A percentile compares a stretch with the other conserved stretches of the same genome.
Evolutionary conservation across 192 early-diverging fungal genomes (phyloP).

Genomic region (Backusella circina): DNA sequence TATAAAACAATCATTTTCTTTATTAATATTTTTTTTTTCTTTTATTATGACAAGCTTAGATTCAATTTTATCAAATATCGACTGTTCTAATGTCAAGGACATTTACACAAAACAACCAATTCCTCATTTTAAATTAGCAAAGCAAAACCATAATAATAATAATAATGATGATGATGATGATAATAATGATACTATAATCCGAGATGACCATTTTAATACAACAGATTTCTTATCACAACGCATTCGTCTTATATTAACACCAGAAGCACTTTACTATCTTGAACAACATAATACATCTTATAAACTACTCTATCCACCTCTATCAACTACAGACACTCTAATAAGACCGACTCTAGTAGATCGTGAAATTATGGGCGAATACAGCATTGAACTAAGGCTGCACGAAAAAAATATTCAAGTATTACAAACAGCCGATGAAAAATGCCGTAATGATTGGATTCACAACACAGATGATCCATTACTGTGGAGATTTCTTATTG

Average conservation of each 20-base stretch:
- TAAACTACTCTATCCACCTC: background rate
- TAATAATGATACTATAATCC: background rate
- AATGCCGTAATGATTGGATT: background rate
- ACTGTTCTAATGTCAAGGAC: background rate
- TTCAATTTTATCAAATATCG: background rate
- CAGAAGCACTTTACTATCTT: background rate
- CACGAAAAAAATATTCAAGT: background rate
- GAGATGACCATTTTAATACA: constrained; percentile 1
- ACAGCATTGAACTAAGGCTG: background rate
- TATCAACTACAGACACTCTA: background rate
- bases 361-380: background rate
- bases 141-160: no score
- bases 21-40: background rate
- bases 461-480: background rate
- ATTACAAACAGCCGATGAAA: background rate
- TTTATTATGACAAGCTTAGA: background rate
- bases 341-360: background rate
- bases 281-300: background rate
- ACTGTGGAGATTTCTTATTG: background rate
- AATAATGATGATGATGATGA: no score
- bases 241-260: background rate
- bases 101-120: background rate
- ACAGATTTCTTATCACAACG: background rate
- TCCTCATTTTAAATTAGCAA: background rate
- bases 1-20: background rate